phyloP scores from a whole-genome alignment of 2,329 filamentous ascomycete species.

The Fusarium sp. region DNA sequence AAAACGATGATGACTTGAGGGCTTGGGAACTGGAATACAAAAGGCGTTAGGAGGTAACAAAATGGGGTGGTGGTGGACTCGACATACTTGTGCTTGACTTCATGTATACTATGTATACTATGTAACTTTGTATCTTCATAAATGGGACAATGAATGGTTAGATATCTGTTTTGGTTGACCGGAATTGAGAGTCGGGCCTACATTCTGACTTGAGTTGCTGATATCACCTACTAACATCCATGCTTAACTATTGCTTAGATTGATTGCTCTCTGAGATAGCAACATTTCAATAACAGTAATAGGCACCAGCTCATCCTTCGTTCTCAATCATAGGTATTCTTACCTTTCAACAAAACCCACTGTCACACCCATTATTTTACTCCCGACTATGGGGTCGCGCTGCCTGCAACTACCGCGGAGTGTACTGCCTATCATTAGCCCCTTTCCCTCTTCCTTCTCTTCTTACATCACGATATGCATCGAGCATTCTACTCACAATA shows the following conservation, averaged over 20 bases:
- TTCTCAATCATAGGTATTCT: no score
- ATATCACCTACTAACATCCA: no score
- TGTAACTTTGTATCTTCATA: rapidly evolving
- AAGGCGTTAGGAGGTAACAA: constrained; percentile 15
- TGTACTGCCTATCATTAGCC: background rate
- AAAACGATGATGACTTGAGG: constrained; percentile 44
- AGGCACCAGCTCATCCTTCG: no score
- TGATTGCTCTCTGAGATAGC: no score
- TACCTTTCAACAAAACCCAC: no score
- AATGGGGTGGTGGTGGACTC: background rate
- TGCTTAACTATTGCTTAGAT: no score
- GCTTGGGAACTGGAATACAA: background rate
- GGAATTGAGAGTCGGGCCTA: no score
- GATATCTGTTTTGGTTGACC: no score
- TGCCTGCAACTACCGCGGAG: background rate
- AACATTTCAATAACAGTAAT: no score
- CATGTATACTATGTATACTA: background rate
- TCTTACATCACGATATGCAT: background rate
- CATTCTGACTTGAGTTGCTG: no score
- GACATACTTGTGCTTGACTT: background rate
- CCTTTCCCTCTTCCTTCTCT: background rate
- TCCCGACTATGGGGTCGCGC: rapidly evolving
- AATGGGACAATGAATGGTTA: background rate
- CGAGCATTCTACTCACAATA: background rate
- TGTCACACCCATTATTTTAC: no score